Percentiles rank a stretch among this genome's conserved stretches.
Evolutionary conservation across 2,329 filamentous ascomycete species (phyloP).

Genomic region (Zasmidium angulare): DNA sequence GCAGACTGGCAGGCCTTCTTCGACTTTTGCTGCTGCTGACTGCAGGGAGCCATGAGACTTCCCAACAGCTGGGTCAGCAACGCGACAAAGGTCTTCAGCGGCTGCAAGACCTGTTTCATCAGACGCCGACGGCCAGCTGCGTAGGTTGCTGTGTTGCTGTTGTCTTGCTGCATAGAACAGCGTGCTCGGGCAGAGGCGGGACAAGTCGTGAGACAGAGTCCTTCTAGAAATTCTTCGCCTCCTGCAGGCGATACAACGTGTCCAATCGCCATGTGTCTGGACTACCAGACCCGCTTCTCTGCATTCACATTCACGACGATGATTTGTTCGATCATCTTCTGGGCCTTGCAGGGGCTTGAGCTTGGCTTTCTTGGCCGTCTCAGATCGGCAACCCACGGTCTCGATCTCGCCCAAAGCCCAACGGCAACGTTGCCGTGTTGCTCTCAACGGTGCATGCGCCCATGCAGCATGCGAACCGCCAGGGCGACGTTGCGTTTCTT

Average conservation of each 20-base stretch:
- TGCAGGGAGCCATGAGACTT: not conserved
- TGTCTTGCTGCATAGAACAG: not conserved
- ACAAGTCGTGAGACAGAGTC: not conserved
- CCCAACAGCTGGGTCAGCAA: not conserved
- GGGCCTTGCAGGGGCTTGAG: not conserved
- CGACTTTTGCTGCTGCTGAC: not conserved
- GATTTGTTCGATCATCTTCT: slow-evolving; percentile 1
- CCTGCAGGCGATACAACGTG: not conserved
- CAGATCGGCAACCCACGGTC: slow-evolving; percentile 2
- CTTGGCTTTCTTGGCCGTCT: not conserved
- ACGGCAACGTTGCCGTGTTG: slow-evolving; percentile 3
- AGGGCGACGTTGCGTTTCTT: not conserved
- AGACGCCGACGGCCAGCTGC: not conserved
- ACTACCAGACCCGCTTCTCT: not conserved
- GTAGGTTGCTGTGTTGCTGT: not conserved
- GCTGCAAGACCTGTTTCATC: not conserved
- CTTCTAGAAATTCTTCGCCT: slow-evolving; percentile 1
- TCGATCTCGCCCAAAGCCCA: slow-evolving; percentile 1
- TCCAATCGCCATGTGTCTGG: slow-evolving; percentile 6
- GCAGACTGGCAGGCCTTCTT: not conserved
- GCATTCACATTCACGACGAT: not conserved
- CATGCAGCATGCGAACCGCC: slow-evolving; percentile 1
- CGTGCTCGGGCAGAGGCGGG: not conserved
- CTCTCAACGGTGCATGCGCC: slow-evolving; percentile 4
- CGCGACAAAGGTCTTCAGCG: not conserved